phyloP scores from a whole-genome alignment of 306 rosid genomes.

The Prunus mira region DNA sequence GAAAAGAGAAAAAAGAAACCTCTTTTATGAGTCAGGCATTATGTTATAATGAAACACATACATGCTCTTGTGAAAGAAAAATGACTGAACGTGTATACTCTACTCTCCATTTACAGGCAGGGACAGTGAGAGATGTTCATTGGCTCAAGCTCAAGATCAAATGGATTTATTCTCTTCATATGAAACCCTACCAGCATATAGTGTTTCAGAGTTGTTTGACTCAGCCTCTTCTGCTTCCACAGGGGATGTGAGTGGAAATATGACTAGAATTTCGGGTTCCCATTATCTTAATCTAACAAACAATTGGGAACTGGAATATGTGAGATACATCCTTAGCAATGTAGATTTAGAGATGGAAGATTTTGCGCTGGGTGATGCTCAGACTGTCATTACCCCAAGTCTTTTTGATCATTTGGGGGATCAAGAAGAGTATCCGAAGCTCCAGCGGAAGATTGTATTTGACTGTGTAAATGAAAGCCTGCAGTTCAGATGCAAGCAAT shows the following conservation, averaged over 20 bases:
- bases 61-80: conserved; percentile 1
- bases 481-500: conserved; percentile 39
- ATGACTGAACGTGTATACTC: conserved; percentile 12
- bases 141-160: conserved; percentile 43
- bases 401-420: conserved; percentile 57
- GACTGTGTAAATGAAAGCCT: conserved; percentile 59
- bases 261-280: conserved; percentile 19
- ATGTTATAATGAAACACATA: conserved; percentile 1
- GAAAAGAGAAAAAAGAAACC: background rate
- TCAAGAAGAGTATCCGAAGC: conserved; percentile 39
- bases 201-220: conserved; percentile 32
- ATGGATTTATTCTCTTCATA: conserved; percentile 32
- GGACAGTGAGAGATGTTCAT: conserved; percentile 40
- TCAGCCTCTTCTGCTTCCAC: conserved; percentile 32
- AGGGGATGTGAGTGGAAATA: conserved; percentile 19
- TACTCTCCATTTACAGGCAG: conserved; percentile 48
- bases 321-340: conserved; percentile 48
- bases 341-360: conserved; percentile 52
- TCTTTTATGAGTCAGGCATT: background rate
- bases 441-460: conserved; percentile 55
- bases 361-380: conserved; percentile 37
- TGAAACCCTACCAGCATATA: conserved; percentile 32
- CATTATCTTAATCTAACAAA: conserved; percentile 35
- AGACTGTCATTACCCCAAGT: conserved; percentile 43
- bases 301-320: conserved; percentile 59